A percentile compares a stretch with the other conserved stretches of the same genome.
Evolutionary conservation across 192 early-diverging fungal species (phyloP).

Genomic region (Allomyces javanicus): DNA sequence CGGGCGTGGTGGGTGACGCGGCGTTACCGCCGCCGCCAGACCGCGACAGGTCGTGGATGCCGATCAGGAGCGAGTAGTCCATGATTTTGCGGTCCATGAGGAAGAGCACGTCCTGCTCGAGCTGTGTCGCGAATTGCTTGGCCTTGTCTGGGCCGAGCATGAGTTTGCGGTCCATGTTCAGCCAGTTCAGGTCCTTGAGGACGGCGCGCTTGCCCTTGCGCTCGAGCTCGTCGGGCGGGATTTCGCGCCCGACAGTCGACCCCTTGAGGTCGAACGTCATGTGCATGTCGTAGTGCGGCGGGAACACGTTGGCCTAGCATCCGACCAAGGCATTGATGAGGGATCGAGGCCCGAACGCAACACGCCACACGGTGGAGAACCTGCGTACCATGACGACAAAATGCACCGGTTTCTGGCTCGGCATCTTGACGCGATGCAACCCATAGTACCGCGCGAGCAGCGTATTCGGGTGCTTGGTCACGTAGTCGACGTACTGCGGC

Average conservation of each 20-base stretch:
- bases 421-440: conserved; percentile 86
- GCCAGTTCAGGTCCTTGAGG: conserved; percentile 95
- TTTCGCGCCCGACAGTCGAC: conserved; percentile 67
- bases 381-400: conserved; percentile 77
- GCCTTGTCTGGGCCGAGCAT: conserved; percentile 67
- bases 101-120: conserved; percentile 53
- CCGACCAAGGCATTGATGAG: no score
- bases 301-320: conserved; percentile 68
- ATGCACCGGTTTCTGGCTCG: conserved; percentile 76
- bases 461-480: conserved; percentile 74
- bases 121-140: conserved; percentile 59
- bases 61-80: conserved; percentile 95
- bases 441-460: conserved; percentile 87
- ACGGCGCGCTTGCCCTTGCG: conserved; percentile 63
- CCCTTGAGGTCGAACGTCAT: conserved; percentile 93
- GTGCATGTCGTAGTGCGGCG: conserved; percentile 90
- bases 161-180: conserved; percentile 47
- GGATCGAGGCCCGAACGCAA: no score
- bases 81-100: conserved; percentile 48
- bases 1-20: conserved; percentile 6
- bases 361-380: no score
- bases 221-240: conserved; percentile 50
- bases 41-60: conserved; percentile 64
- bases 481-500: conserved; percentile 76
- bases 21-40: conserved; percentile 33